Conservation (phyloP, 352 stramenopile species). For the Globisporangium nodosum region DNA sequence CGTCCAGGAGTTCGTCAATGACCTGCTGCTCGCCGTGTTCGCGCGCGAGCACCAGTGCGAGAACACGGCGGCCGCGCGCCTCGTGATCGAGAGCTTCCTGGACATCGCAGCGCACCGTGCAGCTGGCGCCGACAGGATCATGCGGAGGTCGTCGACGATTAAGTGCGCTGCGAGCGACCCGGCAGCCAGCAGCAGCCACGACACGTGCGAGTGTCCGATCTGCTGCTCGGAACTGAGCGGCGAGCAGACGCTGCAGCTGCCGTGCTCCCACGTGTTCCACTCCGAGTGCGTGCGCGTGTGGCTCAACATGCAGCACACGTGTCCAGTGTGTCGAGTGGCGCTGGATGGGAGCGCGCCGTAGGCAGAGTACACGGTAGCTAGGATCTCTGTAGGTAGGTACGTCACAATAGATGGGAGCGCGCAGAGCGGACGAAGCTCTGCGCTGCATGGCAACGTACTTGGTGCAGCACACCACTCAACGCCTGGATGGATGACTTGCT, state of each 20-base stretch:
- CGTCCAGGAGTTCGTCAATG: slow-evolving; percentile 67
- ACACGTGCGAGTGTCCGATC: slow-evolving; percentile 60
- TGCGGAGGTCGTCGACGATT: background rate
- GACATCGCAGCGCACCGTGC: slow-evolving; percentile 23
- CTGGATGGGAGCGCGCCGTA: background rate
- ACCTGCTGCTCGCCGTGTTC: slow-evolving; percentile 35
- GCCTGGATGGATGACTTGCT: too few species aligned
- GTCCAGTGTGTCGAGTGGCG: slow-evolving; percentile 54
- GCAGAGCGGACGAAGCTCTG: background rate
- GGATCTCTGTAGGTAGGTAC: background rate
- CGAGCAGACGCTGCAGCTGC: slow-evolving; percentile 40
- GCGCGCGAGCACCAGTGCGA: slow-evolving; percentile 35
- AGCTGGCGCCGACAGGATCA: slow-evolving; percentile 7
- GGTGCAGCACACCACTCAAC: too few species aligned
- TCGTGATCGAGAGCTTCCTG: slow-evolving; percentile 51
- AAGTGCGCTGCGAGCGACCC: background rate
- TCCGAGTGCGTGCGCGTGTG: slow-evolving; percentile 58
- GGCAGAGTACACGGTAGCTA: background rate
- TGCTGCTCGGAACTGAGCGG: slow-evolving; percentile 42
- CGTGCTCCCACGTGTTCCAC: slow-evolving; percentile 68
- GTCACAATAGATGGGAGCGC: background rate
- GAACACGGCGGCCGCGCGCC: slow-evolving; percentile 22
- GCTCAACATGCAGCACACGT: slow-evolving; percentile 64
- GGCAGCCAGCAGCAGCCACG: slow-evolving; percentile 15
- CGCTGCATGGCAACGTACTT: too few species aligned